A percentile compares a stretch with the other conserved stretches of the same genome.
Evolutionary conservation across 768 basidiomycete species (phyloP).

Genomic region (Suillus subalutaceus): DNA sequence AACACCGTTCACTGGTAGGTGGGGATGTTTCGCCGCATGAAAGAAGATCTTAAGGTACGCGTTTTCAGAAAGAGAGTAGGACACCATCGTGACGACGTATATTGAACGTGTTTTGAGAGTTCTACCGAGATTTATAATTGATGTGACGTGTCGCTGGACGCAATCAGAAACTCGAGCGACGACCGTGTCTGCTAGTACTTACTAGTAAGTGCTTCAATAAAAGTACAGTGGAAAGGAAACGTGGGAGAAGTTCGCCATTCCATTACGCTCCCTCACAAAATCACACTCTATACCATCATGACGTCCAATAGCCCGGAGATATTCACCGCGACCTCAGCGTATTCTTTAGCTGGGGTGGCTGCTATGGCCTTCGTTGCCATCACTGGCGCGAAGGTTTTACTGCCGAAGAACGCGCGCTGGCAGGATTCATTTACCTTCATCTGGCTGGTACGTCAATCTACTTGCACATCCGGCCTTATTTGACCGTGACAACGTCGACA

Average conservation of each 20-base stretch:
- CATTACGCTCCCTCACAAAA: not conserved
- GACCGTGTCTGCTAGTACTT: not conserved
- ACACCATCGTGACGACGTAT: constrained; percentile 27
- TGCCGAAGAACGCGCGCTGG: constrained; percentile 66
- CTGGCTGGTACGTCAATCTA: constrained; percentile 61
- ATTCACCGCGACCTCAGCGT: constrained; percentile 64
- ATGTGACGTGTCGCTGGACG: not conserved
- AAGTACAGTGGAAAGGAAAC: constrained; percentile 1
- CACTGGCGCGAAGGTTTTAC: constrained; percentile 51
- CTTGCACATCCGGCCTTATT: constrained; percentile 5
- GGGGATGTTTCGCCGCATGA: constrained; percentile 81
- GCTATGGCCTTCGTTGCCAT: constrained; percentile 54
- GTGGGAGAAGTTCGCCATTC: not conserved
- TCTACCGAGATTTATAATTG: not conserved
- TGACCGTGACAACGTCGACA: constrained; percentile 25
- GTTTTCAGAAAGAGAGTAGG: constrained; percentile 57
- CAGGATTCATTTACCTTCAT: constrained; percentile 74
- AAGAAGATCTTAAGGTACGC: constrained; percentile 78
- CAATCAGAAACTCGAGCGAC: not conserved
- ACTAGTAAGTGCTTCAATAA: not conserved
- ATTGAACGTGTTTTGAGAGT: not conserved
- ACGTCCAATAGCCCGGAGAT: constrained; percentile 25
- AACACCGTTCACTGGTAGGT: constrained; percentile 74
- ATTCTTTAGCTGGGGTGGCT: constrained; percentile 64
- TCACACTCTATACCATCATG: constrained; percentile 23